Evolutionary conservation across 2,329 filamentous ascomycete genomes (phyloP), one percentile per base, ranked within the genome.

Genomic region (Cercospora citrullina): DNA sequence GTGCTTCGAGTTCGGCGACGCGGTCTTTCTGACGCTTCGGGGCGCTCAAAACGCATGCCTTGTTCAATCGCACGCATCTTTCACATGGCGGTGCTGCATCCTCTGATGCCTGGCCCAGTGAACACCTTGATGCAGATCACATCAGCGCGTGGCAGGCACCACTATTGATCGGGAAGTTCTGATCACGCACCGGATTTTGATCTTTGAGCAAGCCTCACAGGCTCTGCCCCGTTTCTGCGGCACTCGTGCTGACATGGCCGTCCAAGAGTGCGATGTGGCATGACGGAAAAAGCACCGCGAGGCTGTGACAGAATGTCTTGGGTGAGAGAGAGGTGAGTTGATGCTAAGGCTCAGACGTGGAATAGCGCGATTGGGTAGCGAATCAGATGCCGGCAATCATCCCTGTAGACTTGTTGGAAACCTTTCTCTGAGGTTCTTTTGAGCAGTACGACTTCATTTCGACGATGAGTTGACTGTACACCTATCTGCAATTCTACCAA

Each of bases 1-100:
- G 70, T 10, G 74, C 73, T 62, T 77, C 76, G 5, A 77, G 71
- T 55, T 77, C 75, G 5, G 72, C 71, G 3, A 73, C 71, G 5
- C 70, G 65, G 58, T 73, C 71, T 51, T 70, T 73, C 58, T 72
- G 67, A 21, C 74, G 68, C 55, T 73, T 73, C 4, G 75, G 73
- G 2, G 66, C 63, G 4, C 75, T 71, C 4, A 76, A 61, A 1
- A 68, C 42, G 68, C 76, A 77, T 21, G 74, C 69, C 60, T 76
- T 75, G 42, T 68, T 67, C 16, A 75, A 70, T 9, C 76, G 72
- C 1, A 67, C 58, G 60, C 76, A 77, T 63, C 76, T 64, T 42
- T 75, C 71, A 48, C 76, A 77, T 0, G 74, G 75, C 28, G 72
- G 74, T 18, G 31, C 60, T 45, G 62, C 62, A 18, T 63, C 62